Evolutionary conservation across 148 eudicot species (phyloP), one percentile per base, ranked within the genome.

Genomic region (Chenopodium formosanum): DNA sequence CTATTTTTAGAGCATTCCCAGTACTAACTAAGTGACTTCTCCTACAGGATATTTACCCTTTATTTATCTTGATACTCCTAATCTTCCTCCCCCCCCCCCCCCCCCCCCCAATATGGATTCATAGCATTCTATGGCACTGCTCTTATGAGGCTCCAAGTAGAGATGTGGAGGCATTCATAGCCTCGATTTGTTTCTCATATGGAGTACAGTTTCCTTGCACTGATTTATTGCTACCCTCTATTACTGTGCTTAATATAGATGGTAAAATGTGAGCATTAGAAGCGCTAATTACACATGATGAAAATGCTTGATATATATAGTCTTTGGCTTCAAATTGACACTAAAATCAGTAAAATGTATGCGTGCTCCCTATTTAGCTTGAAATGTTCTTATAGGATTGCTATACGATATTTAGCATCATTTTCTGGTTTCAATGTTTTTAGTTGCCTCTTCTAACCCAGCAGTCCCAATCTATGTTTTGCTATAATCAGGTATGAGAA

Each of bases 401-500:
- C 72, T 83, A 53, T 60, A 40, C 44, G 1, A 40, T 5, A 5
- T 40, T 40, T 40, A 40, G 40, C 60, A 31, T 20, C 27, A 31
- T 14, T 71, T 70, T 53, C 32, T 68, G 73, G 31, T 82, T 64
- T 68, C 74, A 7, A 50, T 40, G n/a, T 8, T 75, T 52, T 73
- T 40, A 29, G 27, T 73, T 77, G 22, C n/a, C 75, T 70, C 19
- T 60, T 44, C 70, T 77, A 40, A 8, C 25, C 76, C 56, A 77
- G 66, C 82, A 68, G 32, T 64, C 48, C 20, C 52, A 70, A 22
- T 64, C 48, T 70, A 14, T 75, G 73, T 75, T 63, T 84, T 73
- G 37, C 4, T 83, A 47, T 62, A 75, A 76, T 77, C 77, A 96
- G 99, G 84, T 94, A 91, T 88, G 98, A 74, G 85, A 91, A 85